A percentile compares a stretch with the other conserved stretches of the same genome.
phyloP scores from a whole-genome alignment of 495 filamentous ascomycete genomes.

The Penicillium manginii region DNA sequence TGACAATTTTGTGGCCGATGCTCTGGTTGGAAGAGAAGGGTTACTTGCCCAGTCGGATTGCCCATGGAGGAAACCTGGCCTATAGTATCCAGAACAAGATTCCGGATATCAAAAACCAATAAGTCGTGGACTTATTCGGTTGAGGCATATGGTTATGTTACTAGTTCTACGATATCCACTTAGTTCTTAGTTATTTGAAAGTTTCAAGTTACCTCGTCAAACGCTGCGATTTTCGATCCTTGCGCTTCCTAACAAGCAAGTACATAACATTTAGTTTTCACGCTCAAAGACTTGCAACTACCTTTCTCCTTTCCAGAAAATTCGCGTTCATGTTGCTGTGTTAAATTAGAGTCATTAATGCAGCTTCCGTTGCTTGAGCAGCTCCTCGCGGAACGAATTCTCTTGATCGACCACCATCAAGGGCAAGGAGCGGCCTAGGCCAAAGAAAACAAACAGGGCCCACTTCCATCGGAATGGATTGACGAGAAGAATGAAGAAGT shows the following conservation, averaged over 20 bases:
- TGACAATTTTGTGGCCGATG: conserved; percentile 54
- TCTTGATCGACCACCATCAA: conserved; percentile 67
- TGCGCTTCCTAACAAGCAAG: neutral
- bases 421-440: conserved; percentile 69
- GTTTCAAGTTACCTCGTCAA: too few relatives aligned
- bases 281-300: too few relatives aligned
- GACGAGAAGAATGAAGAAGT: conserved; percentile 72
- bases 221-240: too few relatives aligned
- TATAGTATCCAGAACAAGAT: conserved; percentile 30
- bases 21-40: conserved; percentile 52
- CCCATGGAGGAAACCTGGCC: conserved; percentile 33
- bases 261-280: neutral
- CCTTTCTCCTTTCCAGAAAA: too few relatives aligned
- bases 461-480: conserved; percentile 85
- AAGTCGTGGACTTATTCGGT: neutral
- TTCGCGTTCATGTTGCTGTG: neutral
- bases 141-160: neutral
- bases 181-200: too few relatives aligned
- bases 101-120: conserved; percentile 31
- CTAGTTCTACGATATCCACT: neutral
- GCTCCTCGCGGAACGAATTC: conserved; percentile 46
- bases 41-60: conserved; percentile 26
- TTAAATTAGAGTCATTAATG: conserved; percentile 8
- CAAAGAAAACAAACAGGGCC: conserved; percentile 77
- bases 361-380: conserved; percentile 35